Evolutionary conservation across 2,329 filamentous ascomycete species (phyloP).

Genomic region (Chrysosporium queenslandicum): DNA sequence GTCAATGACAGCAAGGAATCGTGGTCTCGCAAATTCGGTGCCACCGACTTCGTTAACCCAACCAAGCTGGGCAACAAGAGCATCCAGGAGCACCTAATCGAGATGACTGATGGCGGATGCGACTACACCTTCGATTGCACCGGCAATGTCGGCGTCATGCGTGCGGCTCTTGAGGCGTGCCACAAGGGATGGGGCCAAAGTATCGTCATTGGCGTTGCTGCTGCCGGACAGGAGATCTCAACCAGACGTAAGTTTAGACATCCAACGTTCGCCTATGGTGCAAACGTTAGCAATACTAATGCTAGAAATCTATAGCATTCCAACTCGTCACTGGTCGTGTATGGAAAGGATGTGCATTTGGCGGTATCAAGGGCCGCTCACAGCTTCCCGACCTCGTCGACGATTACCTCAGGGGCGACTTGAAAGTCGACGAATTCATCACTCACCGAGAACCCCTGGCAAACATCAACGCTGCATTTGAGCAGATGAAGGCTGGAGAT

Average conservation of each 20-base stretch:
- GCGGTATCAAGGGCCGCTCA: slow-evolving; percentile 92
- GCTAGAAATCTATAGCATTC: slow-evolving; percentile 56
- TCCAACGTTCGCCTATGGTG: too few species aligned
- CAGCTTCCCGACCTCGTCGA: slow-evolving; percentile 79
- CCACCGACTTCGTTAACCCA: slow-evolving; percentile 94
- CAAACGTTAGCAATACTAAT: too few species aligned
- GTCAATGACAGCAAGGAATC: slow-evolving; percentile 84
- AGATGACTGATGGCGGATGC: slow-evolving; percentile 95
- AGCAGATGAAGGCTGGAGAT: slow-evolving; percentile 90
- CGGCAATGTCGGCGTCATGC: slow-evolving; percentile 92
- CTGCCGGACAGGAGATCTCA: slow-evolving; percentile 88
- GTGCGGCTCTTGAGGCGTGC: slow-evolving; percentile 88
- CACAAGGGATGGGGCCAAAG: slow-evolving; percentile 99
- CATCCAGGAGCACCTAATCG: slow-evolving; percentile 83
- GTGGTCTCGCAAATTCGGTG: slow-evolving; percentile 90
- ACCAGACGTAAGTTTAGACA: slow-evolving; percentile 78
- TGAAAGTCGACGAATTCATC: slow-evolving; percentile 99
- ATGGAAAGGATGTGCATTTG: slow-evolving; percentile 97
- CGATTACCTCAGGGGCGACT: slow-evolving; percentile 78
- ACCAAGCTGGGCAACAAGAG: slow-evolving; percentile 62
- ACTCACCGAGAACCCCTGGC: slow-evolving; percentile 78
- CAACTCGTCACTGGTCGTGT: slow-evolving; percentile 95
- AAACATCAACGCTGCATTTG: slow-evolving; percentile 82
- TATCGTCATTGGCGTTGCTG: slow-evolving; percentile 95
- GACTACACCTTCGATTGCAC: slow-evolving; percentile 99